phyloP scores from a whole-genome alignment of 345 rosid genomes.

The Acer campestre region DNA sequence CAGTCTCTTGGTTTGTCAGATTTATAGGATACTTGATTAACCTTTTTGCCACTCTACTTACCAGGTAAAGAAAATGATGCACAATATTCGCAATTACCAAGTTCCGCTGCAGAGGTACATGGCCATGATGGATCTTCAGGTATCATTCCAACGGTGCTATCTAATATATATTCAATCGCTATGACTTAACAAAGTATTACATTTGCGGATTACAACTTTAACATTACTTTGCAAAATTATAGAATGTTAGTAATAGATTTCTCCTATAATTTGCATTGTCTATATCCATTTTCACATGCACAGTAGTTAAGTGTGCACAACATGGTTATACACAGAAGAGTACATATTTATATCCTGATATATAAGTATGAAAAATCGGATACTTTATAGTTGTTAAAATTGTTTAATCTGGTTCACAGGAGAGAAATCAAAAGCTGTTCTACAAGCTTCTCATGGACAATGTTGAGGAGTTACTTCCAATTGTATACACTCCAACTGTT shows the following conservation, averaged over 20 bases:
- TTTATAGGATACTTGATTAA: constrained; percentile 4
- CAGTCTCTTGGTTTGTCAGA: background rate
- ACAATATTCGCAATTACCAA: constrained; percentile 79
- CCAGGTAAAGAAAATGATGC: constrained; percentile 93
- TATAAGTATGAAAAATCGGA: background rate
- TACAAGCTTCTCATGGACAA: constrained; percentile 89
- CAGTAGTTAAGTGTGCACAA: background rate
- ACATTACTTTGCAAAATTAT: background rate
- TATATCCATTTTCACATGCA: background rate
- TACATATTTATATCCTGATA: background rate
- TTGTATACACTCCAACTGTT: constrained; percentile 96
- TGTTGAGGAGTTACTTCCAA: constrained; percentile 94
- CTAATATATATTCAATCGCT: background rate
- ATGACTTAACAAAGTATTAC: background rate
- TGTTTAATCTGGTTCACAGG: constrained; percentile 45
- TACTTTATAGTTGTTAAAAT: background rate
- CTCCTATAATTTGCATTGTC: background rate
- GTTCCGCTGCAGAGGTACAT: constrained; percentile 90
- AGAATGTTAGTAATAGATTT: background rate
- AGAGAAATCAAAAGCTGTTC: constrained; percentile 80
- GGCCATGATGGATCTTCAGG: constrained; percentile 99
- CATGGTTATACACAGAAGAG: no score
- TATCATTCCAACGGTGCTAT: constrained; percentile 15
- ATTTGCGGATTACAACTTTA: background rate
- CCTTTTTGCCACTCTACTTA: background rate